These are phyloP conservation scores for Aspergillus sp. DNA, from an alignment of 2,329 filamentous ascomycete genomes.

Conservation along the genomic window DNA sequence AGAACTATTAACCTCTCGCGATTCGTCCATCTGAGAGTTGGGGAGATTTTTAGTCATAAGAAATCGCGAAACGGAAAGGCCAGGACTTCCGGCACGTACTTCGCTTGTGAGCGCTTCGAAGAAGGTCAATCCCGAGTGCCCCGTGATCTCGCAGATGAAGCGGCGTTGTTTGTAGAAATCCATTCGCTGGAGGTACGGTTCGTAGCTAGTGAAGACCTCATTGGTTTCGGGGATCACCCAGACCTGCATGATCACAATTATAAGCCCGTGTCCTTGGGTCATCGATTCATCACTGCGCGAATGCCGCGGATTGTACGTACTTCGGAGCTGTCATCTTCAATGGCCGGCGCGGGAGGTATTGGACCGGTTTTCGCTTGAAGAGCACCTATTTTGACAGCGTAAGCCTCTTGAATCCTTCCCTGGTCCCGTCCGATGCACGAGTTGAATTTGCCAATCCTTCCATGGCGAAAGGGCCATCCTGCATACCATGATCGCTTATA, in stretches of 20 bases:
- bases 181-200: slow-evolving; percentile 75
- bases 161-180: slow-evolving; percentile 90
- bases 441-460: neutral
- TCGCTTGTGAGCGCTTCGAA: slow-evolving; percentile 89
- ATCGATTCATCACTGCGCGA: slow-evolving; percentile 5
- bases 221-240: slow-evolving; percentile 87
- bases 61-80: slow-evolving; percentile 4
- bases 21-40: slow-evolving; percentile 57
- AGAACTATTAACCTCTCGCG: slow-evolving; percentile 78
- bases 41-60: neutral
- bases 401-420: slow-evolving; percentile 8
- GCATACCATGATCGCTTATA: slow-evolving; percentile 26
- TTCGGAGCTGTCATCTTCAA: slow-evolving; percentile 76
- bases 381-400: slow-evolving; percentile 58
- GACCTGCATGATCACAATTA: slow-evolving; percentile 49
- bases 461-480: slow-evolving; percentile 1
- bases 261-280: slow-evolving; percentile 6
- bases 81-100: slow-evolving; percentile 46
- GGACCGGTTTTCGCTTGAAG: slow-evolving; percentile 91
- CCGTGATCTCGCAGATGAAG: slow-evolving; percentile 94
- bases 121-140: slow-evolving; percentile 82
- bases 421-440: neutral
- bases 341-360: slow-evolving; percentile 64
- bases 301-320: slow-evolving; percentile 42
- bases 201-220: slow-evolving; percentile 82